Conservation (phyloP, 1,284 basidiomycete species). For the Coriolopsis trogii region DNA sequence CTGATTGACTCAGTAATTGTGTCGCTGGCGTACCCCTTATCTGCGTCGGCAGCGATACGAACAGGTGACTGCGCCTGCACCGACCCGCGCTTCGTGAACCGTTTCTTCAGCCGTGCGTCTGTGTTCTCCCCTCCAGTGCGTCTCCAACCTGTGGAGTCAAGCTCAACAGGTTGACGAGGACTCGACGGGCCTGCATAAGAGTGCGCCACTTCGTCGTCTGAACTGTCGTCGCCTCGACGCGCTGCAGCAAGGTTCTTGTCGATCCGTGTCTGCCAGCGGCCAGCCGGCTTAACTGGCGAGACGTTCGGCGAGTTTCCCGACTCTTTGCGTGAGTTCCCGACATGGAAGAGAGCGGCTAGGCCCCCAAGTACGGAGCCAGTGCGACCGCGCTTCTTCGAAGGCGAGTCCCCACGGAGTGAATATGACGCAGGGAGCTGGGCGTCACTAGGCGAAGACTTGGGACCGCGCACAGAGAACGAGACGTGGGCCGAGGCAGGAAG, state of each 20-base stretch:
- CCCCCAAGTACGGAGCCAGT: conserved; percentile 30
- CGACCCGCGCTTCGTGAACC: conserved; percentile 26
- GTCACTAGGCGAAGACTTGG: conserved; percentile 8
- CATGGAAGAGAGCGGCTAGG: conserved; percentile 34
- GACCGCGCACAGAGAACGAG: conserved; percentile 23
- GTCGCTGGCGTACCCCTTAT: conserved; percentile 37
- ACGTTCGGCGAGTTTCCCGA: conserved; percentile 8
- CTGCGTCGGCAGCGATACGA: conserved; percentile 13
- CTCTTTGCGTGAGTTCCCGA: conserved; percentile 18
- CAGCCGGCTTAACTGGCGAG: conserved; percentile 16
- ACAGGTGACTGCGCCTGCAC: conserved; percentile 19
- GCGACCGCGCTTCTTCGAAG: conserved; percentile 25
- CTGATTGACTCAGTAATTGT: conserved; percentile 25
- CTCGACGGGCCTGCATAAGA: conserved; percentile 2
- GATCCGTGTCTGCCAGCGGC: conserved; percentile 50
- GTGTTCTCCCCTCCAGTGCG: background rate
- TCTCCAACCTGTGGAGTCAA: conserved; percentile 2
- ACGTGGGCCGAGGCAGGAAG: conserved; percentile 7
- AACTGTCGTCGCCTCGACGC: conserved; percentile 35
- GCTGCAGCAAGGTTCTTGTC: conserved; percentile 46
- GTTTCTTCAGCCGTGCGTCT: conserved; percentile 29
- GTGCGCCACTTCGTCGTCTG: conserved; percentile 35
- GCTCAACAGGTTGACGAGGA: conserved; percentile 1
- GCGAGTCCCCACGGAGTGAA: conserved; percentile 16
- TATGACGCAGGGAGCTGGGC: conserved; percentile 2